Conservation (phyloP, 2,329 filamentous ascomycete genomes). For the Aureobasidium sp. region DNA sequence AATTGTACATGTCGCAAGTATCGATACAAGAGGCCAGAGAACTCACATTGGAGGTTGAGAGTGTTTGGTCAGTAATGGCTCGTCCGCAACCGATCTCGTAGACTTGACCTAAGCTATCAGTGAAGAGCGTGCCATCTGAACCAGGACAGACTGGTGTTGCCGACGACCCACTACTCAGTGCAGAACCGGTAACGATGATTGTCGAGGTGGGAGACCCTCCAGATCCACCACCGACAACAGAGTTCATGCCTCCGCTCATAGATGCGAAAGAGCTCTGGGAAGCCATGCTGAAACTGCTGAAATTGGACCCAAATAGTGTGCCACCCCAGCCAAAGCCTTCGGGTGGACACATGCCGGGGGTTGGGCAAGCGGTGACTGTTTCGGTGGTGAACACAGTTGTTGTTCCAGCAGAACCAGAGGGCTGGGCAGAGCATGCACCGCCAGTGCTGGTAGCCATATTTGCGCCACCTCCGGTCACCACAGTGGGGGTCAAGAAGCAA, state of each 20-base stretch:
- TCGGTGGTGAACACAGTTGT: slow-evolving; percentile 25
- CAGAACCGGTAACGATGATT: not conserved
- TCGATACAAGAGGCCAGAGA: slow-evolving; percentile 21
- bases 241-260: not conserved
- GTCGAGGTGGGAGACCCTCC: not conserved
- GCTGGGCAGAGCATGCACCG: slow-evolving; percentile 13
- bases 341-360: slow-evolving; percentile 21
- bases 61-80: slow-evolving; percentile 16
- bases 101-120: slow-evolving; percentile 19
- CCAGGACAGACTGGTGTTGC: slow-evolving; percentile 21
- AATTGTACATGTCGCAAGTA: slow-evolving; percentile 26
- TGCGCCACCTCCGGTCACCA: slow-evolving; percentile 13
- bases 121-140: slow-evolving; percentile 18
- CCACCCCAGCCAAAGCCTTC: slow-evolving; percentile 8
- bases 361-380: slow-evolving; percentile 23
- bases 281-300: slow-evolving; percentile 4
- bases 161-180: slow-evolving; percentile 4
- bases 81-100: slow-evolving; percentile 22
- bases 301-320: slow-evolving; percentile 5
- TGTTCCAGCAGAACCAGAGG: slow-evolving; percentile 17
- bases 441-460: not conserved
- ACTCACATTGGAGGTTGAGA: slow-evolving; percentile 18
- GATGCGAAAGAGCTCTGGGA: not conserved
- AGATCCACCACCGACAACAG: not conserved
- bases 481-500: slow-evolving; percentile 21